Conservation (phyloP, 768 basidiomycete species). For the Hericium rajendrae region DNA sequence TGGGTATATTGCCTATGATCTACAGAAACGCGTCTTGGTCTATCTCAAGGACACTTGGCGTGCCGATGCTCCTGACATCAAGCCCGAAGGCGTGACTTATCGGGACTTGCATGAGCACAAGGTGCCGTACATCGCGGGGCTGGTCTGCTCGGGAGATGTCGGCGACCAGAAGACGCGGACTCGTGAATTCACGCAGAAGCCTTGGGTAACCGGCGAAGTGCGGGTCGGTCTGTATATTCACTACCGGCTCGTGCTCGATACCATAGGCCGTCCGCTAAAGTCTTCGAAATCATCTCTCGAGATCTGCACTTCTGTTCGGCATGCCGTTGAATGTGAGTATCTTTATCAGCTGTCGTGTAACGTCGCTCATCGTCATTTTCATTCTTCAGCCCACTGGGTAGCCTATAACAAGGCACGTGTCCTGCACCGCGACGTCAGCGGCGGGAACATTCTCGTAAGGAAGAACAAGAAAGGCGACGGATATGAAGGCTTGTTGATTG, state of each 20-base stretch:
- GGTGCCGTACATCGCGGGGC: not conserved
- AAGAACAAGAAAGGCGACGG: not conserved
- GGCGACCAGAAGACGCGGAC: not conserved
- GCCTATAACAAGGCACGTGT: not conserved
- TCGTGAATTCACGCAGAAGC: not conserved
- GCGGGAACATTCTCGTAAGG: not conserved
- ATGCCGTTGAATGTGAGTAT: too few relatives aligned
- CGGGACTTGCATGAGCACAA: not conserved
- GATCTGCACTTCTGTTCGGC: too few relatives aligned
- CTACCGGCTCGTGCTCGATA: not conserved
- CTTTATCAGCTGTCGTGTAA: too few relatives aligned
- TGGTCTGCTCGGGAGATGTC: not conserved
- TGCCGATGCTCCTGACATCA: not conserved
- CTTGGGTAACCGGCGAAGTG: not conserved
- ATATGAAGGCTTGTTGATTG: not conserved
- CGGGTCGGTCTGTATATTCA: not conserved
- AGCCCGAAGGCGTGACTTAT: not conserved
- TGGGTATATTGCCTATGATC: not conserved
- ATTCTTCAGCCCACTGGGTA: not conserved
- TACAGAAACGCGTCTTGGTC: not conserved
- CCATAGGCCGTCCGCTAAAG: not conserved
- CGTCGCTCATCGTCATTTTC: not conserved
- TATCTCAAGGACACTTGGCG: conserved; percentile 1
- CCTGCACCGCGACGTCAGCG: not conserved
- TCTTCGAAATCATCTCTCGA: not conserved